Conservation (phyloP, 495 filamentous ascomycete genomes). For the Podospora conica region DNA sequence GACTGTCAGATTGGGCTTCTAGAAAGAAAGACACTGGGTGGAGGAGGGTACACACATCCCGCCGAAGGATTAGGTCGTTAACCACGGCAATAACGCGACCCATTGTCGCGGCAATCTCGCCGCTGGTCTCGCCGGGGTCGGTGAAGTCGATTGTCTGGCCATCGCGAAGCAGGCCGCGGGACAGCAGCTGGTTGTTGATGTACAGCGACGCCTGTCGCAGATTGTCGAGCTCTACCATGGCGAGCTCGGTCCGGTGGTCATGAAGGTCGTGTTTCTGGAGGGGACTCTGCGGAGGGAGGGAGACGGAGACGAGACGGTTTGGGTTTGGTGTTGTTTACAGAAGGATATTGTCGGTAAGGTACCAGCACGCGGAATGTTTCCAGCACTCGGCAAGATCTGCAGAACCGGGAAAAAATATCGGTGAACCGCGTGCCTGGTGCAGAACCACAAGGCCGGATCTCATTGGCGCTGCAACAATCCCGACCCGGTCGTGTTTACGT, state of each 20-base stretch:
- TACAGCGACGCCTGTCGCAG: slow-evolving; percentile 85
- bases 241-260: background rate
- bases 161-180: slow-evolving; percentile 80
- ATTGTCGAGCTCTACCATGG: slow-evolving; percentile 68
- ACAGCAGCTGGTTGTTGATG: slow-evolving; percentile 91
- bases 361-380: background rate
- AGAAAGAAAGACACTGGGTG: background rate
- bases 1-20: background rate
- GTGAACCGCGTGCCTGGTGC: background rate
- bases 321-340: background rate
- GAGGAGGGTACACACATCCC: slow-evolving; percentile 58
- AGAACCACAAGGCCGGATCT: background rate
- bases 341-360: slow-evolving; percentile 1
- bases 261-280: background rate
- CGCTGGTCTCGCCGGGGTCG: slow-evolving; percentile 59
- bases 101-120: slow-evolving; percentile 63
- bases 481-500: slow-evolving; percentile 12
- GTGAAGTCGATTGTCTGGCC: slow-evolving; percentile 82
- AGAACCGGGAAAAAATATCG: slow-evolving; percentile 11
- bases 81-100: slow-evolving; percentile 83
- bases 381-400: background rate
- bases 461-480: slow-evolving; percentile 14
- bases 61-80: slow-evolving; percentile 77
- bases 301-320: background rate
- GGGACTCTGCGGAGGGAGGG: background rate